Conservation (phyloP, 1,284 basidiomycete genomes). For the Meira nashicola region DNA sequence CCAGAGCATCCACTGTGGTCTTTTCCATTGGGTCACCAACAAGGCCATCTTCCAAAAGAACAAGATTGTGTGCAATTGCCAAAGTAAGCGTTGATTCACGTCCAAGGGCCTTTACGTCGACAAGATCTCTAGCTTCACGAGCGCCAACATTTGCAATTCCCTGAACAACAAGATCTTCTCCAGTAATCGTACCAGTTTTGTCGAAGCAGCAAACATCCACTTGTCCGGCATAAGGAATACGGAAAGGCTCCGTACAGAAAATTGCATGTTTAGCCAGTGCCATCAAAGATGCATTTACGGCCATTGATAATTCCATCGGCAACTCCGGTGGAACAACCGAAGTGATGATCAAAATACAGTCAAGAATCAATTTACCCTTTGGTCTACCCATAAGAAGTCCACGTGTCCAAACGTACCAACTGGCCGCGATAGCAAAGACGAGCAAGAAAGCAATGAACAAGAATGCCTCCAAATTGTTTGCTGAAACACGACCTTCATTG, state of each 20-base stretch:
- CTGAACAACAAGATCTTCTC: slow-evolving; percentile 50
- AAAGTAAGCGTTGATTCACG: slow-evolving; percentile 80
- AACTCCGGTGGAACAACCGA: slow-evolving; percentile 52
- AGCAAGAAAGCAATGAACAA: slow-evolving; percentile 52
- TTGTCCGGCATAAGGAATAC: slow-evolving; percentile 50
- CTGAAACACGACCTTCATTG: slow-evolving; percentile 49
- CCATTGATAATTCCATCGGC: slow-evolving; percentile 53
- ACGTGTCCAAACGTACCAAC: slow-evolving; percentile 48
- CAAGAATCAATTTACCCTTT: slow-evolving; percentile 51
- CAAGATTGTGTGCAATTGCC: slow-evolving; percentile 90
- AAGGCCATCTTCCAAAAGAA: slow-evolving; percentile 80
- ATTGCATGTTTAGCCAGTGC: slow-evolving; percentile 75
- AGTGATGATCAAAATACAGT: slow-evolving; percentile 52
- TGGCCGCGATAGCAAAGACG: slow-evolving; percentile 49
- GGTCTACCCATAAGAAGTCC: slow-evolving; percentile 48
- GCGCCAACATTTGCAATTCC: slow-evolving; percentile 56
- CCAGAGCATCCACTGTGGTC: slow-evolving; percentile 83
- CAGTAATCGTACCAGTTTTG: slow-evolving; percentile 53
- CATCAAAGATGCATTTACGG: slow-evolving; percentile 58
- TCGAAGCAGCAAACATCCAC: slow-evolving; percentile 54
- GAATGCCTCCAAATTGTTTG: slow-evolving; percentile 51
- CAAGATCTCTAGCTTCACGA: slow-evolving; percentile 64
- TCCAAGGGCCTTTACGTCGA: slow-evolving; percentile 70
- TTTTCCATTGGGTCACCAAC: slow-evolving; percentile 99
- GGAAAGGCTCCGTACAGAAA: slow-evolving; percentile 53